Conservation (phyloP, 805 yeast genomes). For the Saccharomyces paradoxus region DNA sequence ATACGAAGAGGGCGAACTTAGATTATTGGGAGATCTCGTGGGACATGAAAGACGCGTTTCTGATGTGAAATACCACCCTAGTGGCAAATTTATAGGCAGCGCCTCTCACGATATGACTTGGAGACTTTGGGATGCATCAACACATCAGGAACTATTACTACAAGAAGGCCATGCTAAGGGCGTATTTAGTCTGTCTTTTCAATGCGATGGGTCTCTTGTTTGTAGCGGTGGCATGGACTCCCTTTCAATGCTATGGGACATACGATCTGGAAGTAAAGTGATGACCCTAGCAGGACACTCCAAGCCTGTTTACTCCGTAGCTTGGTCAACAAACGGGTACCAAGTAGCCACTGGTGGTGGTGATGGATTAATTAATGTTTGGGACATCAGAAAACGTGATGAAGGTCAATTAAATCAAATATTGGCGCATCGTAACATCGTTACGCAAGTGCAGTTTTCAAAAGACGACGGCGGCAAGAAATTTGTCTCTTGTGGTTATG, state of each 20-base stretch:
- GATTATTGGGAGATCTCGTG: slow-evolving; percentile 17
- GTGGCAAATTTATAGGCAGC: slow-evolving; percentile 46
- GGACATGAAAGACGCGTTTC: slow-evolving; percentile 56
- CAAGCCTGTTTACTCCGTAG: slow-evolving; percentile 59
- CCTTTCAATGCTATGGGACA: slow-evolving; percentile 71
- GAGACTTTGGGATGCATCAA: slow-evolving; percentile 73
- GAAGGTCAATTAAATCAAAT: slow-evolving; percentile 35
- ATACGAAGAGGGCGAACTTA: slow-evolving; percentile 8
- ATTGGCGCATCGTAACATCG: slow-evolving; percentile 67
- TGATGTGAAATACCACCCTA: slow-evolving; percentile 57
- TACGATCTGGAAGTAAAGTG: slow-evolving; percentile 65
- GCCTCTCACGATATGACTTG: slow-evolving; percentile 83
- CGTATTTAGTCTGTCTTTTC: slow-evolving; percentile 53
- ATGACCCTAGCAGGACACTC: slow-evolving; percentile 58
- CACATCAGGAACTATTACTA: slow-evolving; percentile 41
- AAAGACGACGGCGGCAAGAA: slow-evolving; percentile 35
- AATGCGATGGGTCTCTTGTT: slow-evolving; percentile 68
- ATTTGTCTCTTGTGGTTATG: slow-evolving; percentile 61
- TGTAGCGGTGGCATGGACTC: slow-evolving; percentile 78
- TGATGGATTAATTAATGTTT: slow-evolving; percentile 68
- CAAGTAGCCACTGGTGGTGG: slow-evolving; percentile 78
- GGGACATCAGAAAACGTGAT: slow-evolving; percentile 63
- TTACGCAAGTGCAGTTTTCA: slow-evolving; percentile 56
- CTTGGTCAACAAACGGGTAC: slow-evolving; percentile 70
- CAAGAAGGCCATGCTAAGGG: slow-evolving; percentile 87